A percentile compares a stretch with the other conserved stretches of the same genome.
These are phyloP conservation scores for Mycogone perniciosa DNA, from an alignment of 2,329 filamentous ascomycete genomes.

Conservation along the genomic window DNA sequence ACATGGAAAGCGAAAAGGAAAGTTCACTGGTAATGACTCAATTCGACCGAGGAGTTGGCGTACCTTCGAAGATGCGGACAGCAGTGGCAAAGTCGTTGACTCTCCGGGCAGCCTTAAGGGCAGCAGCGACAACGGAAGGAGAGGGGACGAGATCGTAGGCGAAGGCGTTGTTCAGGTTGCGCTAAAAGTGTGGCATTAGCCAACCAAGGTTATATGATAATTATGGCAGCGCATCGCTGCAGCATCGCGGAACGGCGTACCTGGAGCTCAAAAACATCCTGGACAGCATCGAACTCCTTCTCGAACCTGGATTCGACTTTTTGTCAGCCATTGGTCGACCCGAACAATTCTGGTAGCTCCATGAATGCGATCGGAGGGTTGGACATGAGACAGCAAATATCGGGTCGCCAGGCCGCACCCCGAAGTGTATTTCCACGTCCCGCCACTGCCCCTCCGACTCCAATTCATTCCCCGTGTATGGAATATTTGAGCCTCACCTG, in stretches of 20 bases:
- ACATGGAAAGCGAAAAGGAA: background rate
- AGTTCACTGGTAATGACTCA: constrained; percentile 3
- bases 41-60: constrained; percentile 21
- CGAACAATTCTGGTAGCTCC: background rate
- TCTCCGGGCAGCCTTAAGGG: constrained; percentile 85
- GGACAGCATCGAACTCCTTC: constrained; percentile 96
- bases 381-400: too few species aligned
- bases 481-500: constrained; percentile 58
- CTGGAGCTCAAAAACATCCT: constrained; percentile 99
- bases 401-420: too few species aligned
- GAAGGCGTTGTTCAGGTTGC: constrained; percentile 99
- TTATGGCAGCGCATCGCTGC: background rate
- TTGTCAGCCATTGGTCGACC: constrained; percentile 24
- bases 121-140: constrained; percentile 81
- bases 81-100: constrained; percentile 99
- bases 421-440: background rate
- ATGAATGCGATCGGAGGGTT: background rate
- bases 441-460: background rate
- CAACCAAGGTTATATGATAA: constrained; percentile 22
- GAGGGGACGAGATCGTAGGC: constrained; percentile 99
- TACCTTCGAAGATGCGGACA: constrained; percentile 98
- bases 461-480: background rate
- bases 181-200: constrained; percentile 36
- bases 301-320: constrained; percentile 65
- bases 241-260: constrained; percentile 46